Evolutionary conservation across 768 basidiomycete genomes (phyloP).

Genomic region (Leccinum rimulosum): DNA sequence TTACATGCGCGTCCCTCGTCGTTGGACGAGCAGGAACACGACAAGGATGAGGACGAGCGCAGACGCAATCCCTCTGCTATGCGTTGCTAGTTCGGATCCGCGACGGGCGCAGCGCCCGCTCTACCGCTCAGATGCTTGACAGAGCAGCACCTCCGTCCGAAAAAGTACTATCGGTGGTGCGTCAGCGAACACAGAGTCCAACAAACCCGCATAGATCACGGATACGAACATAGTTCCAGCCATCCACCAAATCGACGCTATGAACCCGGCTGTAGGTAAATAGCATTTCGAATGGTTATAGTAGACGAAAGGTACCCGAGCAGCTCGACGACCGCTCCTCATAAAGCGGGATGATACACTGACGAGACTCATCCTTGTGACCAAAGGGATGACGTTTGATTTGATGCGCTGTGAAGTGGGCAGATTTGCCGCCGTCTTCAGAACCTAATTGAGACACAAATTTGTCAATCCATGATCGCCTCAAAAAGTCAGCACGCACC

Average conservation of each 20-base stretch:
- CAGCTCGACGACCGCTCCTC: not conserved
- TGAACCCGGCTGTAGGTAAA: slow-evolving; percentile 17
- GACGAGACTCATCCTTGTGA: no score
- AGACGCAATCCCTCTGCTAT: slow-evolving; percentile 21
- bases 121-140: slow-evolving; percentile 31
- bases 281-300: no score
- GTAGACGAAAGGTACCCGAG: no score
- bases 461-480: not conserved
- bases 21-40: not conserved
- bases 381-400: slow-evolving; percentile 23
- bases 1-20: not conserved
- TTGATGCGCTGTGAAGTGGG: slow-evolving; percentile 33
- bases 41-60: not conserved
- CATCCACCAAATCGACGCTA: slow-evolving; percentile 39
- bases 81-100: slow-evolving; percentile 16
- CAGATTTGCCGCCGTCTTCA: slow-evolving; percentile 35
- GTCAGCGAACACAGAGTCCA: not conserved
- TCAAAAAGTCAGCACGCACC: not conserved
- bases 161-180: slow-evolving; percentile 37
- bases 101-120: slow-evolving; percentile 18
- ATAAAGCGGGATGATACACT: no score
- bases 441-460: slow-evolving; percentile 26
- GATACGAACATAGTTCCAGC: slow-evolving; percentile 42
- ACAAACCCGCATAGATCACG: not conserved
- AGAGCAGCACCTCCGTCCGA: slow-evolving; percentile 43